A percentile compares a stretch with the other conserved stretches of the same genome.
phyloP scores from a whole-genome alignment of 345 rosid genomes.

The Tarenaya hassleriana region DNA sequence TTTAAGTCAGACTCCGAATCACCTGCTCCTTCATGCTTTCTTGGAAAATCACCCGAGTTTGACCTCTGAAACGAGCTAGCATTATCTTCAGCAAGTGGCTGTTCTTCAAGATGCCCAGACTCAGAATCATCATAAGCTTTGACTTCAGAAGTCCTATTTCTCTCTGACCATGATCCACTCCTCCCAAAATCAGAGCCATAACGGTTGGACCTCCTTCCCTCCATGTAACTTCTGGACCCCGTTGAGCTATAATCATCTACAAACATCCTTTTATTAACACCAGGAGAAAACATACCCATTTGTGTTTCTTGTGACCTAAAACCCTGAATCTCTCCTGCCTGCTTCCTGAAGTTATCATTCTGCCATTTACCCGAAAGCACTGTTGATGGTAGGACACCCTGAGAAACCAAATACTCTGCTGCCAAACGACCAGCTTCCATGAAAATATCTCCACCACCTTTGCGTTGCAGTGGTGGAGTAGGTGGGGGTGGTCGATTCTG shows the following conservation, averaged over 20 bases:
- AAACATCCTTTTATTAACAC: conserved; percentile 50
- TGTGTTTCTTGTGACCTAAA: conserved; percentile 63
- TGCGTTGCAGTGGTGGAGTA: conserved; percentile 48
- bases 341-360: conserved; percentile 59
- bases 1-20: conserved; percentile 44
- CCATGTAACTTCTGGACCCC: conserved; percentile 44
- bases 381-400: conserved; percentile 54
- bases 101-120: no score
- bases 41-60: conserved; percentile 32
- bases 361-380: conserved; percentile 73
- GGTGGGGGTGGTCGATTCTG: conserved; percentile 37
- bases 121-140: conserved; percentile 46
- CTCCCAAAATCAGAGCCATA: conserved; percentile 59
- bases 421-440: conserved; percentile 96
- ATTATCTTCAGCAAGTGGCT: conserved; percentile 43
- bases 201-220: conserved; percentile 58
- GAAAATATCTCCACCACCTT: conserved; percentile 44
- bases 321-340: conserved; percentile 46
- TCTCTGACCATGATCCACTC: conserved; percentile 67
- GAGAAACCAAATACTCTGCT: conserved; percentile 83
- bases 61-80: conserved; percentile 49
- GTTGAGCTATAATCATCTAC: conserved; percentile 48
- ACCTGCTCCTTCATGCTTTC: conserved; percentile 46
- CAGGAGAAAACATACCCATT: conserved; percentile 39
- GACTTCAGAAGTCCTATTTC: conserved; percentile 42